A percentile compares a stretch with the other conserved stretches of the same genome.
phyloP scores from a whole-genome alignment of 257 asterid species.

The Solanum sitiens region DNA sequence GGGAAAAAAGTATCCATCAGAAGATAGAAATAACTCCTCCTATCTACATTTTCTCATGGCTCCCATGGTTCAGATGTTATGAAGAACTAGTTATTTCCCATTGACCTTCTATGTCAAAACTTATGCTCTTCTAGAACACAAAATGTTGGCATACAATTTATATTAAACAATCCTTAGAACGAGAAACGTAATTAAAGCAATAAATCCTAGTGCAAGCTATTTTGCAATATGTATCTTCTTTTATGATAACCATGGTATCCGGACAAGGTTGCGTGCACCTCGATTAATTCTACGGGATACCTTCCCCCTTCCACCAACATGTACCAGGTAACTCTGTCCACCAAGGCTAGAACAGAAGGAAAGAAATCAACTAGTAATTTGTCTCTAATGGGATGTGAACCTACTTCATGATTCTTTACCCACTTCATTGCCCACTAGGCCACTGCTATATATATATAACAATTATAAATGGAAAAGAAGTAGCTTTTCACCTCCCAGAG shows the following conservation, averaged over 20 bases:
- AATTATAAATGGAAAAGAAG: neutral
- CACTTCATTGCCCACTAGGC: neutral
- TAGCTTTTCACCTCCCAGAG: conserved; percentile 78
- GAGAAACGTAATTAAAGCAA: neutral
- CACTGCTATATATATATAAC: neutral
- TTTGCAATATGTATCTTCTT: neutral
- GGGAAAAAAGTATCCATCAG: neutral
- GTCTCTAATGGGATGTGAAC: neutral
- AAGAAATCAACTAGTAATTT: neutral
- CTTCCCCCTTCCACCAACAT: neutral
- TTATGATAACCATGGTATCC: neutral
- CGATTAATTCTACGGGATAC: neutral
- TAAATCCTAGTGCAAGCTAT: neutral
- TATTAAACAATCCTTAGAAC: neutral
- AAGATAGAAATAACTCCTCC: neutral
- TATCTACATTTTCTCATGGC: neutral
- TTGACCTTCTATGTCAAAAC: neutral
- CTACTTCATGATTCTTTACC: neutral
- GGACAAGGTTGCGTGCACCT: neutral
- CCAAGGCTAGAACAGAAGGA: neutral
- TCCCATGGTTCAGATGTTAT: neutral
- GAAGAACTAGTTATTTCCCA: neutral
- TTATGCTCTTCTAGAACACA: neutral
- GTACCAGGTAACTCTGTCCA: neutral
- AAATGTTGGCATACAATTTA: neutral